Conservation (phyloP, 2,329 filamentous ascomycete genomes). For the Cadophora malorum region DNA sequence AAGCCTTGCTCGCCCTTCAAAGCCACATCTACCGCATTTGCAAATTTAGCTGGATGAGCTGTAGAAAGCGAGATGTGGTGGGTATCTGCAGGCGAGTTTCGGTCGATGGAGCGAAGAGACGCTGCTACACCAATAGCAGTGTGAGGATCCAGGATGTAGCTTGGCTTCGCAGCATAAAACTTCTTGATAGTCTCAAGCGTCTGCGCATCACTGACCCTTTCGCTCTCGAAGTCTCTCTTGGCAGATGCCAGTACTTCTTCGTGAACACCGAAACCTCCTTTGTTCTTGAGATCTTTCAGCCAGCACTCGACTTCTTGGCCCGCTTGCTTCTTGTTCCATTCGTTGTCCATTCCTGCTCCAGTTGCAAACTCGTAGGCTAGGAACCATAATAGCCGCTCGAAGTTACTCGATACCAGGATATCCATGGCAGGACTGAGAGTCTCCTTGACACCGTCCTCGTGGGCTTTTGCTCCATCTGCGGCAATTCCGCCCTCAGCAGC, state of each 20-base stretch:
- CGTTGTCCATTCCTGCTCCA: slow-evolving; percentile 65
- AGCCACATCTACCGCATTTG: slow-evolving; percentile 81
- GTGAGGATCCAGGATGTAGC: slow-evolving; percentile 93
- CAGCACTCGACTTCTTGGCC: slow-evolving; percentile 79
- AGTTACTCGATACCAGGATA: slow-evolving; percentile 94
- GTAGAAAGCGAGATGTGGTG: slow-evolving; percentile 86
- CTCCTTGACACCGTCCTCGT: slow-evolving; percentile 80
- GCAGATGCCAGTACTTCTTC: slow-evolving; percentile 74
- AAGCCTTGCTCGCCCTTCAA: slow-evolving; percentile 75
- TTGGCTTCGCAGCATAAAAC: slow-evolving; percentile 57
- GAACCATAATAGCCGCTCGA: slow-evolving; percentile 95
- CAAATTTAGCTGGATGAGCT: slow-evolving; percentile 95
- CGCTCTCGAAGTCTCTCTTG: slow-evolving; percentile 78
- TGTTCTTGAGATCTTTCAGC: slow-evolving; percentile 80
- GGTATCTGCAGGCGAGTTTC: slow-evolving; percentile 53
- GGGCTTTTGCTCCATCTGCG: slow-evolving; percentile 64
- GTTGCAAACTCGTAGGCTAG: slow-evolving; percentile 76
- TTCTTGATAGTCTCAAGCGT: slow-evolving; percentile 70
- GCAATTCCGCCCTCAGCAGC: slow-evolving; percentile 61
- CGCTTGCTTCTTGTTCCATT: slow-evolving; percentile 71
- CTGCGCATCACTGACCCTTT: slow-evolving; percentile 70
- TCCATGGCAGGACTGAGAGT: slow-evolving; percentile 97
- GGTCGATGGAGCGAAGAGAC: slow-evolving; percentile 69
- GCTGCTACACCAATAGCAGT: slow-evolving; percentile 86
- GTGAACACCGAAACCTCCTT: slow-evolving; percentile 84